Conservation (phyloP, 176 grass and related monocot species). For the Cenchrus americanus region DNA sequence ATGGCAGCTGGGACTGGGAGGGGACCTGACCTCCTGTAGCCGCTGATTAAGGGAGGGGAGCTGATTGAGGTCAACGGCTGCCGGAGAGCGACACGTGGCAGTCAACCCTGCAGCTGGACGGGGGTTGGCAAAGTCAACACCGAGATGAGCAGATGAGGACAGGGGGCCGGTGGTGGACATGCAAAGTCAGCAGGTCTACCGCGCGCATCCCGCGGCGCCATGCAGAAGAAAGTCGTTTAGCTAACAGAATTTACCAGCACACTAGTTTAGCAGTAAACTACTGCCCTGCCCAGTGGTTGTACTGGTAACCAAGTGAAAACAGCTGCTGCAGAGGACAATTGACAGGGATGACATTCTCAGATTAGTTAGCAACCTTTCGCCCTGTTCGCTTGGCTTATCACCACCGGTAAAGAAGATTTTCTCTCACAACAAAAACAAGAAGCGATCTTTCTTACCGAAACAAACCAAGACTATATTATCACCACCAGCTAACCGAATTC, state of each 20-base stretch:
- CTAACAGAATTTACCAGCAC: background rate
- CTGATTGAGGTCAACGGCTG: slow-evolving; percentile 21
- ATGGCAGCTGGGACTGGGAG: slow-evolving; percentile 6
- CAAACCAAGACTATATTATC: no score
- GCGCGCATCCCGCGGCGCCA: slow-evolving; percentile 13
- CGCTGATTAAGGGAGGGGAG: background rate
- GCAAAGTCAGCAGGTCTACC: slow-evolving; percentile 11
- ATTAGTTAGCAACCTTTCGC: slow-evolving; percentile 30
- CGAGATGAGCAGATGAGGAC: background rate
- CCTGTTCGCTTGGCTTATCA: no score
- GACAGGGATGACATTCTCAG: background rate
- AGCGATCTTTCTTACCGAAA: no score
- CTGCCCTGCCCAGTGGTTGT: background rate
- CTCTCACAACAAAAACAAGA: no score
- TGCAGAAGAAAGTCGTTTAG: background rate
- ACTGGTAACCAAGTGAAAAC: background rate
- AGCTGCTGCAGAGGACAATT: background rate
- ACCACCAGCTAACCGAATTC: no score
- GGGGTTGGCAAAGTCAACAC: background rate
- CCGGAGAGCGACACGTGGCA: background rate
- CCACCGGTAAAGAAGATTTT: no score
- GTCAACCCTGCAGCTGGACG: no score
- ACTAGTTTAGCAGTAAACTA: background rate
- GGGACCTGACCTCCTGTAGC: slow-evolving; percentile 19
- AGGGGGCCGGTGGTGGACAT: background rate